Evolutionary conservation across 139 green algal species (phyloP).

Genomic region (Coelastrella sp.): DNA sequence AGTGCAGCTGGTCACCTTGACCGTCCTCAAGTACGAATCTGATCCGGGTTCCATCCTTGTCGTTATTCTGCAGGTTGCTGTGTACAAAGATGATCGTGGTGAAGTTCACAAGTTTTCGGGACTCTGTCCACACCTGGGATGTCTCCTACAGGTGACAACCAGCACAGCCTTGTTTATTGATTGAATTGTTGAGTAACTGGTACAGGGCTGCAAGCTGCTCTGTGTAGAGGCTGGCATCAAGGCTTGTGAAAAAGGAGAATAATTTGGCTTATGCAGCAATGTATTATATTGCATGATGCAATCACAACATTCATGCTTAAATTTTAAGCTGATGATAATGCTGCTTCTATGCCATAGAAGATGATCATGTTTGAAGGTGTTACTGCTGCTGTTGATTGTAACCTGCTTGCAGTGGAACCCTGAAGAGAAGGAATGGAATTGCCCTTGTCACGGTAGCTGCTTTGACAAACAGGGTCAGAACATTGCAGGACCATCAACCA

Average conservation of each 20-base stretch:
- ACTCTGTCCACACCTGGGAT: slow-evolving; percentile 53
- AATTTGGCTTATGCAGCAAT: too few species aligned
- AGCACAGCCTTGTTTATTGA: too few species aligned
- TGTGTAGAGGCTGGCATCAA: too few species aligned
- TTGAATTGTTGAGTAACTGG: too few species aligned
- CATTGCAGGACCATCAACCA: slow-evolving; percentile 50
- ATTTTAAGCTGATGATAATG: too few species aligned
- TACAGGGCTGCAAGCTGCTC: too few species aligned
- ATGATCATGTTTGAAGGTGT: background rate
- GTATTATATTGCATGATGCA: too few species aligned
- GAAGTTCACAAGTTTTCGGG: slow-evolving; percentile 36
- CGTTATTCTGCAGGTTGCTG: slow-evolving; percentile 50
- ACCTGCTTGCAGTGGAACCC: slow-evolving; percentile 50
- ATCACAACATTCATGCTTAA: too few species aligned
- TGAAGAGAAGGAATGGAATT: slow-evolving; percentile 51
- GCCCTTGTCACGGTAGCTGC: slow-evolving; percentile 51
- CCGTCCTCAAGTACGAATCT: too few species aligned
- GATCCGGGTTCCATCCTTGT: background rate
- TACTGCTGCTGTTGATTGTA: background rate
- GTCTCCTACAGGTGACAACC: slow-evolving; percentile 44
- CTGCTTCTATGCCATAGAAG: background rate
- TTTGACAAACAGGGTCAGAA: slow-evolving; percentile 48
- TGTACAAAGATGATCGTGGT: slow-evolving; percentile 50
- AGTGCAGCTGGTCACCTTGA: too few species aligned
- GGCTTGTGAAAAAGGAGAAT: too few species aligned